These are phyloP conservation scores for Macrolepiota fuliginosa DNA, from an alignment of 768 basidiomycete species.

Conservation along the genomic window DNA sequence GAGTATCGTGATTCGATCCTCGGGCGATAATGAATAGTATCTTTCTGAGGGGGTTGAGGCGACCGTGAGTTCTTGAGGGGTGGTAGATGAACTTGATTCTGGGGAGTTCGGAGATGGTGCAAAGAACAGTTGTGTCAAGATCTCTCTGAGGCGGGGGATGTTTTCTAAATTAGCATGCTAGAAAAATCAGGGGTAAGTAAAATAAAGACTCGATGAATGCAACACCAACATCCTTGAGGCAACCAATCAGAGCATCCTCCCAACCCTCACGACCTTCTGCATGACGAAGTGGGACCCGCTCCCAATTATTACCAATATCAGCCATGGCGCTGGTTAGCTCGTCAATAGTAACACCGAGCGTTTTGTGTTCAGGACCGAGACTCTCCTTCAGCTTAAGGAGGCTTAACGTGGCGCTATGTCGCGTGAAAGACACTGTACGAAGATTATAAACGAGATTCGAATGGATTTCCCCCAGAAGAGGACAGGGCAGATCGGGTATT, in stretches of 20 bases:
- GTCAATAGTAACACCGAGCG: constrained; percentile 59
- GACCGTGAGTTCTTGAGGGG: constrained; percentile 34
- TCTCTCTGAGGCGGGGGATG: constrained; percentile 70
- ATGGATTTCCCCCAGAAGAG: constrained; percentile 85
- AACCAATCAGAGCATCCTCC: constrained; percentile 89
- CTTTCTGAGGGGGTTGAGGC: constrained; percentile 59
- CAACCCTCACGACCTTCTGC: constrained; percentile 80
- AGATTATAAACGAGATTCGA: constrained; percentile 86
- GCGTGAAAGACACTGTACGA: constrained; percentile 74
- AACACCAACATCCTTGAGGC: constrained; percentile 81
- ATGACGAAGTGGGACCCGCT: constrained; percentile 69
- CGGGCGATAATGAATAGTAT: constrained; percentile 69
- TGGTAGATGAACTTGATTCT: constrained; percentile 46
- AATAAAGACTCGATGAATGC: constrained; percentile 4
- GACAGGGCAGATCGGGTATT: constrained; percentile 62
- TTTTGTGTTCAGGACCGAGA: constrained; percentile 31
- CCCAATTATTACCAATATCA: constrained; percentile 85
- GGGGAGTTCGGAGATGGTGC: constrained; percentile 48
- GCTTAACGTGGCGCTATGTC: constrained; percentile 74
- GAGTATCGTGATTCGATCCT: constrained; percentile 83
- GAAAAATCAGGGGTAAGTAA: constrained; percentile 12
- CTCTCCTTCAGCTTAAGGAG: constrained; percentile 47
- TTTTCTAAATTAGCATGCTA: constrained; percentile 74
- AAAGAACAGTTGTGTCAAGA: constrained; percentile 73
- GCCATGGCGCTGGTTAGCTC: constrained; percentile 67